These are phyloP conservation scores for Mycena alexandri DNA, from an alignment of 768 basidiomycete genomes.

Conservation along the genomic window DNA sequence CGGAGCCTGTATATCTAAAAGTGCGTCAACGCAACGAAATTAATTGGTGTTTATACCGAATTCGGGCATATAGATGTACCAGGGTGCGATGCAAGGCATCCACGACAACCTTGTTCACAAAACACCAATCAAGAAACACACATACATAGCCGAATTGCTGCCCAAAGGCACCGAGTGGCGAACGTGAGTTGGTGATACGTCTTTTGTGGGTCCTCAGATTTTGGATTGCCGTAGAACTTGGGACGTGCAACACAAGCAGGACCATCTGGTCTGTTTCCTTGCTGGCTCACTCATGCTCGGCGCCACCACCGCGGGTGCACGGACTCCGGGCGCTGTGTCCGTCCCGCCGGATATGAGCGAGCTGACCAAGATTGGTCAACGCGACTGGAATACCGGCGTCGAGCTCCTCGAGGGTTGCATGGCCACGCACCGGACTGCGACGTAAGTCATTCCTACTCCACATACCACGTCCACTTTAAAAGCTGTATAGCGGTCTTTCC, in stretches of 20 bases:
- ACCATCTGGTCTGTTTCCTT: slow-evolving; percentile 87
- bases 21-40: slow-evolving; percentile 46
- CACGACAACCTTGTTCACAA: slow-evolving; percentile 69
- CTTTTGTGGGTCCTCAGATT: too few relatives aligned
- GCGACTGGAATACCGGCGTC: slow-evolving; percentile 76
- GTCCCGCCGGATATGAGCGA: slow-evolving; percentile 64
- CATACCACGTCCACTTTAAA: too few relatives aligned
- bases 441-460: too few relatives aligned
- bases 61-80: slow-evolving; percentile 70
- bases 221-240: slow-evolving; percentile 56
- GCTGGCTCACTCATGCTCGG: slow-evolving; percentile 83
- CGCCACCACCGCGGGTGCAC: slow-evolving; percentile 65
- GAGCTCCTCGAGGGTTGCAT: slow-evolving; percentile 80
- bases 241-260: slow-evolving; percentile 76
- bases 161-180: slow-evolving; percentile 51
- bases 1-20: slow-evolving; percentile 72
- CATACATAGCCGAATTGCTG: slow-evolving; percentile 76
- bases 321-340: slow-evolving; percentile 54
- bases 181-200: too few relatives aligned
- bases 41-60: slow-evolving; percentile 2
- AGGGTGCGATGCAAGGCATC: slow-evolving; percentile 76
- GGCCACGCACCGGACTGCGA: slow-evolving; percentile 71
- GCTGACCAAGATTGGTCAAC: slow-evolving; percentile 59
- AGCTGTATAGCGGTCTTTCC: slow-evolving; percentile 69
- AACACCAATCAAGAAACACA: slow-evolving; percentile 60